Base-by-base conservation (phyloP, 2,329 filamentous ascomycete genomes). In the Phaeomoniella chlamydospora region DNA sequence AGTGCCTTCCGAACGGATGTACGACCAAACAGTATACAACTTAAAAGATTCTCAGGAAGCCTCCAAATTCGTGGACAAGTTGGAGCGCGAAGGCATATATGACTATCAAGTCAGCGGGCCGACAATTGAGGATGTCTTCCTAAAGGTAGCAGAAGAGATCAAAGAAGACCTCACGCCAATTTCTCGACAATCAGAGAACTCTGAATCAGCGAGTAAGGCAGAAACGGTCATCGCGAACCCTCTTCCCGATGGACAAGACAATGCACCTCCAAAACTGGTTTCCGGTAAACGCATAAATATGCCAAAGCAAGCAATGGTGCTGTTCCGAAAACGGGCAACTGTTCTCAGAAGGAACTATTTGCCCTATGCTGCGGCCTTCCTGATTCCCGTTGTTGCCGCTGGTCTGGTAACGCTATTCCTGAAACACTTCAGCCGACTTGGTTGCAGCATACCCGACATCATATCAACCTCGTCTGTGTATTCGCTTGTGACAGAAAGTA, bases 91-190 rank as follows among this genome's bases (percentile, higher is more conserved):
- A 2, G 74, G 74, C 0, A 68, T 92, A 29, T 65, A 67, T 12
- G 80, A 92, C 39, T 94, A 93, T 53, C 77, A 86, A 39, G 81
- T 94, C 45, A 81, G 80, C 12, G 85, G 85, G 0, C 88, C 87
- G 1, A 92, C 84, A 0, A 86, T 94, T 29, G 88, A 94, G 53
- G 86, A 94, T 45, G 86, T 94, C 0, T 94, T 94, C 55, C 61
- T 94, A 15, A 78, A 83, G 44, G 67, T 94, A 29, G 84, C 86
- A 0, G 82, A 88, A 49, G 86, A 94, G 53, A 70, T 85, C 40
- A 69, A 66, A 18, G 14, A 36, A 2, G 38, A 44, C 5, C 14
- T 26, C 22, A 26, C 39, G 13, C 45, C 47, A n/a, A 29, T 33
- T n/a, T 26, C 22, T 26, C n/a, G 9, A n/a, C 22, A 9, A 13